Evolutionary conservation across 1,139 yeast genomes (phyloP).

Genomic region (Geotrichum restrictum): DNA sequence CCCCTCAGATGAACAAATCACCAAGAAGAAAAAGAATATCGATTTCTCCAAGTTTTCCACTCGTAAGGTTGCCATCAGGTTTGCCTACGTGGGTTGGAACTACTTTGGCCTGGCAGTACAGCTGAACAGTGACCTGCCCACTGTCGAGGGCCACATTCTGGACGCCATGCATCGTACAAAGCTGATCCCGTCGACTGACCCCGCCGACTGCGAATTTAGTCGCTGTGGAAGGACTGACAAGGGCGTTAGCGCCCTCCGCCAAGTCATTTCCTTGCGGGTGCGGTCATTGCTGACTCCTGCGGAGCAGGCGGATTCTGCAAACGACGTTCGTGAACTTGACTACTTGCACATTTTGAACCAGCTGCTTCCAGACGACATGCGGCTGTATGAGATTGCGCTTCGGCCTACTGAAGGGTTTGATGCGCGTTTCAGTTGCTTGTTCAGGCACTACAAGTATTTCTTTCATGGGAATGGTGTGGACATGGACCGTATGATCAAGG

Average conservation of each 20-base stretch:
- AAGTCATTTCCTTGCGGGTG: slow-evolving; percentile 75
- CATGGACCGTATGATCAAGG: slow-evolving; percentile 61
- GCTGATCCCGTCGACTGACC: slow-evolving; percentile 60
- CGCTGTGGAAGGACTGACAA: slow-evolving; percentile 95
- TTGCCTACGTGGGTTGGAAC: slow-evolving; percentile 56
- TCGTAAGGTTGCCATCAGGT: slow-evolving; percentile 70
- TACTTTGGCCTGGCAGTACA: slow-evolving; percentile 89
- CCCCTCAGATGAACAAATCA: slow-evolving; percentile 5
- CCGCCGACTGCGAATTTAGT: slow-evolving; percentile 62
- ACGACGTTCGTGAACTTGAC: slow-evolving; percentile 67
- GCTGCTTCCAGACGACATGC: slow-evolving; percentile 72
- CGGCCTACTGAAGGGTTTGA: slow-evolving; percentile 81
- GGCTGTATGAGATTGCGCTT: slow-evolving; percentile 75
- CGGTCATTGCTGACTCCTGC: slow-evolving; percentile 59
- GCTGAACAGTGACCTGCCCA: slow-evolving; percentile 62
- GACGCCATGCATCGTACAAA: slow-evolving; percentile 66
- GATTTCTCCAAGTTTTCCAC: slow-evolving; percentile 67
- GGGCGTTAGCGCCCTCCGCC: slow-evolving; percentile 96
- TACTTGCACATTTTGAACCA: slow-evolving; percentile 73
- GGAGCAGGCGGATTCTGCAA: slow-evolving; percentile 54
- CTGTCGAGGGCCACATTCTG: slow-evolving; percentile 76
- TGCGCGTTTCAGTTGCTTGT: slow-evolving; percentile 84
- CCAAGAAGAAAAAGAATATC: slow-evolving; percentile 46
- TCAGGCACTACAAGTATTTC: slow-evolving; percentile 80
- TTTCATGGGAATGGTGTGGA: slow-evolving; percentile 56